Conservation (phyloP, 495 filamentous ascomycete genomes). For the Darksidea phi region DNA sequence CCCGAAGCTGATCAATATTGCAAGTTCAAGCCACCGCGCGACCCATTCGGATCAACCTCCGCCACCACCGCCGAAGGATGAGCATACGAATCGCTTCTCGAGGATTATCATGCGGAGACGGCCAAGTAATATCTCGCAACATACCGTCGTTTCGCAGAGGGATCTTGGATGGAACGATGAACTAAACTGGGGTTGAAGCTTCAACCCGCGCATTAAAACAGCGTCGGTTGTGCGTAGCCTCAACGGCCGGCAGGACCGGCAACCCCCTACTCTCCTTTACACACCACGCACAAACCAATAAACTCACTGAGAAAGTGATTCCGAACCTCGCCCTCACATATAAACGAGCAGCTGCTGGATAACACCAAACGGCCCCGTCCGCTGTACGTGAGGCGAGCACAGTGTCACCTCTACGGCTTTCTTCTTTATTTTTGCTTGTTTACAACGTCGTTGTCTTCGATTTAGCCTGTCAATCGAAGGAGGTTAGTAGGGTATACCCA, state of each 20-base stretch:
- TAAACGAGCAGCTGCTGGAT: not conserved
- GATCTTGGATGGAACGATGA: constrained; percentile 32
- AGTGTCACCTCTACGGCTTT: constrained; percentile 27
- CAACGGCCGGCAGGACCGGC: constrained; percentile 19
- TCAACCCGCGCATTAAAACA: not conserved
- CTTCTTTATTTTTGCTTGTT: constrained; percentile 12
- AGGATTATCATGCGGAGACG: constrained; percentile 24
- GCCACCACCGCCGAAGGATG: constrained; percentile 31
- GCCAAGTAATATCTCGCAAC: constrained; percentile 31
- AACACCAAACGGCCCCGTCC: not conserved
- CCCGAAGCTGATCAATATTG: constrained; percentile 31
- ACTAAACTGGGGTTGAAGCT: constrained; percentile 26
- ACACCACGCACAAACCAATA: not conserved
- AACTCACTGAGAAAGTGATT: constrained; percentile 36
- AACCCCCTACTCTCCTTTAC: constrained; percentile 6
- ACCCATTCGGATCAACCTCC: constrained; percentile 21
- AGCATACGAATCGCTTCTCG: constrained; percentile 21
- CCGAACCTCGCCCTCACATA: constrained; percentile 29
- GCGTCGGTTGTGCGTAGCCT: not conserved
- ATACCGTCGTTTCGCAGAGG: constrained; percentile 24
- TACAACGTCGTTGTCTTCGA: not conserved
- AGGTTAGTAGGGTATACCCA: constrained; percentile 29
- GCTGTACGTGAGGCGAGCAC: constrained; percentile 19
- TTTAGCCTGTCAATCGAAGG: constrained; percentile 5
- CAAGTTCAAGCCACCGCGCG: constrained; percentile 10